Base-by-base conservation (phyloP, 2,329 filamentous ascomycete genomes). In the Penicillium sp. region DNA sequence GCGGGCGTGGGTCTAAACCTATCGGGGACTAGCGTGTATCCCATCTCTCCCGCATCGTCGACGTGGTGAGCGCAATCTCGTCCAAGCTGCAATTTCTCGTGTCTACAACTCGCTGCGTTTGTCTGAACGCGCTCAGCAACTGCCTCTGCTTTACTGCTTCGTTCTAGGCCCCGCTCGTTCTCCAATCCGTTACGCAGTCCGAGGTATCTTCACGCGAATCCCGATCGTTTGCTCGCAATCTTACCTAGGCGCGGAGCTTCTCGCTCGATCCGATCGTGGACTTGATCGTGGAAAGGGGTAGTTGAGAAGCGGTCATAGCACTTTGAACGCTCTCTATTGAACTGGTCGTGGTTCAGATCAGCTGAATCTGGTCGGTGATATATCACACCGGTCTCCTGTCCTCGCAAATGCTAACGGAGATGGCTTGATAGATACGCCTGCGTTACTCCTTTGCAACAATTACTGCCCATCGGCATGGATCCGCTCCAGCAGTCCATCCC, bases 1-100 rank as follows among this genome's bases (percentile, higher is more conserved):
- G 48, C 50, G 26, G 37, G 44, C 52, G 31, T 15, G 12, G 9
- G 37, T 37, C 46, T 61, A 60, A 51, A 4, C 57, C 59, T 56
- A 61, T 60, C 51, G 52, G n/a, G 51, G 55, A 23, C 23, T 62
- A 62, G 59, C 42, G 57, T 32, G 51, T 49, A 60, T 61, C 57
- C 36, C 37, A 42, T 39, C 32, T 38, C 23, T 31, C 32, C 37
- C 32, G 35, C 35, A 37, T 37, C 18, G 18, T 22, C 40, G 42
- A 42, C 31, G 34, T 30, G 46, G 45, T 47, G 46, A 50, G 27
- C 18, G 25, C 7, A 16, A 15, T 28, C 23, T 20, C 22, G n/a
- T 20, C 28, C 26, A 26, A 27, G 16, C 11, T 20, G 16, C 30
- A 11, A 32, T 11, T 30, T 32, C 16, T 9, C 11, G 10, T 23